These are phyloP conservation scores for Eimeria necatrix DNA, from an alignment of 169 alveolate species.

Conservation along the genomic window DNA sequence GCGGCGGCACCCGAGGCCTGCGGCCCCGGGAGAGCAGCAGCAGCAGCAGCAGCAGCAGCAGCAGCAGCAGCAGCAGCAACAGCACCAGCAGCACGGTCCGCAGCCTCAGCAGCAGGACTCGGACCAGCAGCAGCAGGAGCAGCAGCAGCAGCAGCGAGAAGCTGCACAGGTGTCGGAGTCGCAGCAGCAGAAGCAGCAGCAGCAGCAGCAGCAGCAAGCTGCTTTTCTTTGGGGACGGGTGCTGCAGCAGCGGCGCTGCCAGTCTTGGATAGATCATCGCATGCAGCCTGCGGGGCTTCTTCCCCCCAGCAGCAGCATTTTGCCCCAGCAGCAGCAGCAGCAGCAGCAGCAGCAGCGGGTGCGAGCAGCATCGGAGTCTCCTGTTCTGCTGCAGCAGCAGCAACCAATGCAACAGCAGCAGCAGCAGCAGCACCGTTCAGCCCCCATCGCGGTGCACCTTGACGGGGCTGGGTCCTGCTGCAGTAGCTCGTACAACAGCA, in stretches of 20 bases:
- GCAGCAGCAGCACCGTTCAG: not conserved
- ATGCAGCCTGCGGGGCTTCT: slow-evolving; percentile 2
- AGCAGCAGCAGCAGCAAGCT: slow-evolving; percentile 52
- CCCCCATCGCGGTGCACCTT: not conserved
- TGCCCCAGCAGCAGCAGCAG: not conserved
- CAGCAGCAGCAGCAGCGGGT: not conserved
- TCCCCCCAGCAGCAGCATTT: slow-evolving; percentile 1
- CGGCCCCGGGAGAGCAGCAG: not conserved
- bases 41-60: slow-evolving; percentile 50
- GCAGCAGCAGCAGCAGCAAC: slow-evolving; percentile 25
- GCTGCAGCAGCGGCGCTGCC: slow-evolving; percentile 68
- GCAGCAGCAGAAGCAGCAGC: not conserved
- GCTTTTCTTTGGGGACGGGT: slow-evolving; percentile 35
- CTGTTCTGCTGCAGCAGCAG: slow-evolving; percentile 6
- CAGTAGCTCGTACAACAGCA: not conserved
- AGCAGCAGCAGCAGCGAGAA: not conserved
- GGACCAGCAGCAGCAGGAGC: slow-evolving; percentile 43
- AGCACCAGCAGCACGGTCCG: not conserved
- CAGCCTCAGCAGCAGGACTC: too few species aligned
- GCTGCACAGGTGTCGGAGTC: not conserved
- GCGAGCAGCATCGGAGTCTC: not conserved
- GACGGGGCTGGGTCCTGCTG: not conserved
- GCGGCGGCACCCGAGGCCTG: slow-evolving; percentile 17
- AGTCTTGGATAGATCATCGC: slow-evolving; percentile 24
- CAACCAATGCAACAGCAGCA: slow-evolving; percentile 33